phyloP scores from a whole-genome alignment of 208 protist species.

The Angomonas deanei region DNA sequence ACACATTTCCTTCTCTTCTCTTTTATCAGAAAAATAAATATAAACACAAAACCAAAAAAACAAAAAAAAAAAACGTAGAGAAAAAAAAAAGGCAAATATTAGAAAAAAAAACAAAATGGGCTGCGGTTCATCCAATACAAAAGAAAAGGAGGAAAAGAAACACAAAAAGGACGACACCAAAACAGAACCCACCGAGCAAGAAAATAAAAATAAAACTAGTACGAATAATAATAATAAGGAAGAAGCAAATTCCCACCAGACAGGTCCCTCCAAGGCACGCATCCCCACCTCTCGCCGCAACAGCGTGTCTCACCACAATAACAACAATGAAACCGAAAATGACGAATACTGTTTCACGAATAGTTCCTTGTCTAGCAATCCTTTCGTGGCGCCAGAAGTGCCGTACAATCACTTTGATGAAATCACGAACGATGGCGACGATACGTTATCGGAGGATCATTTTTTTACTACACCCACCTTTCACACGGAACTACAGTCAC shows the following conservation, averaged over 20 bases:
- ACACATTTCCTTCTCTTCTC: neutral
- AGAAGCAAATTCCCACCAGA: neutral
- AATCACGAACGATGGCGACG: neutral
- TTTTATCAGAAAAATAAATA: neutral
- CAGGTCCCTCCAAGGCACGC: neutral
- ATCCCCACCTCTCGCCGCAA: neutral
- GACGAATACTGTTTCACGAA: neutral
- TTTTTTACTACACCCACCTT: too few relatives aligned
- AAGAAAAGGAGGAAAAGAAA: too few relatives aligned
- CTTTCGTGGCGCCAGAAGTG: constrained; percentile 1
- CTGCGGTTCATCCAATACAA: neutral
- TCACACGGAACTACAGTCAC: constrained; percentile 6
- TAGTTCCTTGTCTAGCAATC: neutral
- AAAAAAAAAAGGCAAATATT: neutral
- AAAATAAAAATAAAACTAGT: neutral
- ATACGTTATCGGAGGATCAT: too few relatives aligned
- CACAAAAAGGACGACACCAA: neutral
- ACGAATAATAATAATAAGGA: neutral
- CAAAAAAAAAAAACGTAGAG: too few relatives aligned
- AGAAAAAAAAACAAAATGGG: neutral
- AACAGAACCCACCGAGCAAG: neutral
- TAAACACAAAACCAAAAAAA: neutral
- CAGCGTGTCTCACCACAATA: neutral
- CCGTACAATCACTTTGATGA: constrained; percentile 1
- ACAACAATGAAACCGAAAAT: neutral